These are phyloP conservation scores for Amniculicola lignicola DNA, from an alignment of 495 filamentous ascomycete species.

Conservation along the genomic window DNA sequence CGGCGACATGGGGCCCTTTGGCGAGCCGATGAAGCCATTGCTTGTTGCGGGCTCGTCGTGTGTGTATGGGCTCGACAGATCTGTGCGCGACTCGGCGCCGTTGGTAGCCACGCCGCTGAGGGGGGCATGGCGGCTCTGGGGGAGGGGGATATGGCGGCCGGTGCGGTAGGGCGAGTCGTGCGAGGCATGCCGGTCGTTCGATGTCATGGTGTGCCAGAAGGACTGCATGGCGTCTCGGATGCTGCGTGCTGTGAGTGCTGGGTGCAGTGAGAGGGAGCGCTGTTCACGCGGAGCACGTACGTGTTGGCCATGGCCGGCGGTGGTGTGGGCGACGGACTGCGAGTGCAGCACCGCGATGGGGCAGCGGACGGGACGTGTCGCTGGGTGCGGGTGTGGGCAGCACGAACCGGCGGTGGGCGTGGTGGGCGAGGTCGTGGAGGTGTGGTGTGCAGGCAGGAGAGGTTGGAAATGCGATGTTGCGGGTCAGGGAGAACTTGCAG, in stretches of 20 bases:
- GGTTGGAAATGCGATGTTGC: neutral
- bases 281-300: conserved; percentile 18
- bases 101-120: conserved; percentile 51
- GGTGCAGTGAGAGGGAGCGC: neutral
- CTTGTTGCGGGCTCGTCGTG: conserved; percentile 41
- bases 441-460: neutral
- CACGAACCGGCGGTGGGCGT: neutral
- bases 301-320: conserved; percentile 30
- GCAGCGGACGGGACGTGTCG: neutral
- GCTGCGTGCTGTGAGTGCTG: conserved; percentile 41
- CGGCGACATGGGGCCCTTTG: conserved; percentile 55
- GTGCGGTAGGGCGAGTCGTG: conserved; percentile 47
- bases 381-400: neutral
- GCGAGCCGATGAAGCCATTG: conserved; percentile 61
- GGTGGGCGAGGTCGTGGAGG: neutral
- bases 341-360: neutral
- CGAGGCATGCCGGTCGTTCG: conserved; percentile 47
- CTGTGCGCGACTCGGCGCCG: conserved; percentile 58
- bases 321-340: conserved; percentile 6
- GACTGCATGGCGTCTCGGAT: conserved; percentile 65
- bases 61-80: conserved; percentile 68
- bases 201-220: conserved; percentile 96
- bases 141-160: conserved; percentile 39
- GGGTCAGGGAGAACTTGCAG: conserved; percentile 5
- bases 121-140: conserved; percentile 43